phyloP scores from a whole-genome alignment of 2,329 filamentous ascomycete genomes.

The Claviceps sp. region DNA sequence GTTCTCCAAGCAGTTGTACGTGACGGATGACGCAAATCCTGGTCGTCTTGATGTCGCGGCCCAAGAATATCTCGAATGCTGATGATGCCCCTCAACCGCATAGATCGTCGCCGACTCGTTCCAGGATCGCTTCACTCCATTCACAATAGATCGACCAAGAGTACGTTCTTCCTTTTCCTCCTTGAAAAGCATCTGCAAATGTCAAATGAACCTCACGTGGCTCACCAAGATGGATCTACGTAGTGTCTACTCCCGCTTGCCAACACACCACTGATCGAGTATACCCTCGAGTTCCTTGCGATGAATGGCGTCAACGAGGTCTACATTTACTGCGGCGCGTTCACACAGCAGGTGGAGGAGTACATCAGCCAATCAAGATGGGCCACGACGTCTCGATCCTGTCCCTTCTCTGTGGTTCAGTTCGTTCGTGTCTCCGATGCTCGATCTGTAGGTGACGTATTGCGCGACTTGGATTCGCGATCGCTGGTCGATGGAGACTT shows the following conservation, averaged over 20 bases:
- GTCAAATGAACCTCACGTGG: background rate
- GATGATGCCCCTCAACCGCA: conserved; percentile 5
- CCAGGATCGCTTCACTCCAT: conserved; percentile 80
- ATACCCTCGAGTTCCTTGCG: conserved; percentile 90
- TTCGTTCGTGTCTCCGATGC: conserved; percentile 77
- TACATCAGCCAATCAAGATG: conserved; percentile 71
- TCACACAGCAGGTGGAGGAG: conserved; percentile 73
- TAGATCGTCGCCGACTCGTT: conserved; percentile 89
- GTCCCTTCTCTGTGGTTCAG: conserved; percentile 65
- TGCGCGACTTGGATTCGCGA: conserved; percentile 83
- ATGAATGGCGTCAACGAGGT: conserved; percentile 93
- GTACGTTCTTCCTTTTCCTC: conserved; percentile 28
- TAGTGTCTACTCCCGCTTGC: conserved; percentile 87
- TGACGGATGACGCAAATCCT: conserved; percentile 16
- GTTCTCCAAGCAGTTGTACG: conserved; percentile 43
- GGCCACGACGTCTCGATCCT: conserved; percentile 41
- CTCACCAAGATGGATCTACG: background rate
- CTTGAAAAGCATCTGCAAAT: background rate
- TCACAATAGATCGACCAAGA: conserved; percentile 77
- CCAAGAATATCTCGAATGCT: conserved; percentile 6
- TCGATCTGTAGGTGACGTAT: conserved; percentile 79
- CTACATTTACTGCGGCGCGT: conserved; percentile 80
- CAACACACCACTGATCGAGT: conserved; percentile 91
- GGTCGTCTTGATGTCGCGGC: background rate
- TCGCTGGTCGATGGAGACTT: conserved; percentile 83